Conservation (phyloP, 148 eudicot species). For the Euryodendron excelsum region DNA sequence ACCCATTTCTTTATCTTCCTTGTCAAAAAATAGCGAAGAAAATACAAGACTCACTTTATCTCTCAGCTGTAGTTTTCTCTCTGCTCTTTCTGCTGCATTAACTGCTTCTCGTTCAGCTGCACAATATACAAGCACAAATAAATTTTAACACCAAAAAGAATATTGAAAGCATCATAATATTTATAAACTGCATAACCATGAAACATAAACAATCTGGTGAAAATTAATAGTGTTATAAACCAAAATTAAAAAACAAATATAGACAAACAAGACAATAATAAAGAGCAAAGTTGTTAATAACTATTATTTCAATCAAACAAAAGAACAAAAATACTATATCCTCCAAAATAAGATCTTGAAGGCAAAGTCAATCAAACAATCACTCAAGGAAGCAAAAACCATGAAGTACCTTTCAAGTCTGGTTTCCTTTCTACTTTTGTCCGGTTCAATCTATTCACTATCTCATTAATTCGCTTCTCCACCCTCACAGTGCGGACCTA, state of each 20-base stretch:
- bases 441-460: constrained; percentile 48
- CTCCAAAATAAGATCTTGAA: not conserved
- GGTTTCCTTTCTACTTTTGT: constrained; percentile 71
- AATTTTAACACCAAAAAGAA: not conserved
- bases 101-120: constrained; percentile 83
- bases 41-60: constrained; percentile 8
- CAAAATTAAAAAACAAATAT: not conserved
- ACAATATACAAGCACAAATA: constrained; percentile 20
- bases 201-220: not conserved
- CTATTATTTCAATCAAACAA: not conserved
- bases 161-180: not conserved
- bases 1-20: not conserved
- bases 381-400: not conserved
- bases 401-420: constrained; percentile 71
- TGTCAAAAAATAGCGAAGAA: not conserved
- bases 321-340: not conserved
- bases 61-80: constrained; percentile 12
- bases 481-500: constrained; percentile 69
- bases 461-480: constrained; percentile 66
- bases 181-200: not conserved
- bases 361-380: not conserved
- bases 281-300: not conserved
- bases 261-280: not conserved
- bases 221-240: not conserved
- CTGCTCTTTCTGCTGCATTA: constrained; percentile 25